Evolutionary conservation across 2,329 filamentous ascomycete species (phyloP), one percentile per base, ranked within the genome.

Genomic region (Gaeumannomyces tritici): DNA sequence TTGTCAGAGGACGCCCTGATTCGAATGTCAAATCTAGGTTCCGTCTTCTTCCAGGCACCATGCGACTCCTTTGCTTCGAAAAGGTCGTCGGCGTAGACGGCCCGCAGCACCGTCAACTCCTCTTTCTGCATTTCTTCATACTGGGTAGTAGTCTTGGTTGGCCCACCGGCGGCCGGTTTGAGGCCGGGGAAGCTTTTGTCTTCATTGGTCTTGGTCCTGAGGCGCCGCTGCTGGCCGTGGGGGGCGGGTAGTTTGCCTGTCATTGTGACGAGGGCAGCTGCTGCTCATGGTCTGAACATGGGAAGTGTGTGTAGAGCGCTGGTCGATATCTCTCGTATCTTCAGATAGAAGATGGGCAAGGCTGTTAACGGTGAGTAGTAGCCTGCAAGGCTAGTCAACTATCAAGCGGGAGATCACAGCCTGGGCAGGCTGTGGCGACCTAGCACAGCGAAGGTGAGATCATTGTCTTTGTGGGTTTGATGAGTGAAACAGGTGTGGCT

Each of bases 61-160:
- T 86, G 84, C 64, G 83, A 83, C 60, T 84, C 83, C 70, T 88
- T 84, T 69, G 91, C 84, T 72, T 89, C 86, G 68, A 89, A 81
- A 71, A 91, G 97, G 71, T 97, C 93, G 64, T 96, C 91, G 67
- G 88, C 89, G 71, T 95, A 98, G 60, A 98, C 96, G 55, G 93
- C 90, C 69, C 89, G 83, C 64, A 98, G 80, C 57, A 87, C 93
- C 72, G 95, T 84, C 63, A 96, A 81, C 77, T 98, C 95, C 72
- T 96, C 90, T 70, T 89, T 82, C 76, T 98, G 95, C 42, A 90
- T 86, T 75, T 96, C 89, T 66, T 87, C 85, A 76, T 97, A 96
- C 71, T 92, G 79, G 21, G 82, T 70, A 56, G 72, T 71, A 59
- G 75, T 68, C 63, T 51, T 64, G 61, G 21, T 54, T 31, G 78